Evolutionary conservation across 768 basidiomycete species (phyloP).

Genomic region (Boletales sp.): DNA sequence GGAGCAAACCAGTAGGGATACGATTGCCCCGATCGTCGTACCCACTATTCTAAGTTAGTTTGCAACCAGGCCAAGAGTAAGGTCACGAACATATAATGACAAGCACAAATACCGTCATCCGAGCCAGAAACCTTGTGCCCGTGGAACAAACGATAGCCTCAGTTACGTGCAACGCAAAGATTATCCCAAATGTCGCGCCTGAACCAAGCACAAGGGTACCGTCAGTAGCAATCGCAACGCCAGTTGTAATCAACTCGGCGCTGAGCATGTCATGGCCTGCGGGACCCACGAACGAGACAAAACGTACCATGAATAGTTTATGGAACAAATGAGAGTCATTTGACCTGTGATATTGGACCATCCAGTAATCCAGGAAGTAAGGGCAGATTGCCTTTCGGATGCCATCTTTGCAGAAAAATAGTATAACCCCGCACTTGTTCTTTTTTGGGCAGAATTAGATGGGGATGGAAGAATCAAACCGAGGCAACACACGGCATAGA

Average conservation of each 20-base stretch:
- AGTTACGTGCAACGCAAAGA: conserved; percentile 13
- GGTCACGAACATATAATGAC: conserved; percentile 14
- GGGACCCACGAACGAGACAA: background rate
- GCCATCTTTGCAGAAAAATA: conserved; percentile 29
- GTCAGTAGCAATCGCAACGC: conserved; percentile 22
- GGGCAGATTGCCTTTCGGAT: conserved; percentile 20
- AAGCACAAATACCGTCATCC: conserved; percentile 16
- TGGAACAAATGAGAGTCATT: conserved; percentile 24
- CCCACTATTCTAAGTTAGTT: conserved; percentile 8
- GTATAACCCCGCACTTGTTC: conserved; percentile 26
- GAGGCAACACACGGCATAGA: conserved; percentile 17
- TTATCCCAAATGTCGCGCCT: conserved; percentile 21
- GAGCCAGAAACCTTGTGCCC: conserved; percentile 20
- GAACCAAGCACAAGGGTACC: conserved; percentile 15
- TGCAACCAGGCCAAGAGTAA: background rate
- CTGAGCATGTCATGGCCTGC: conserved; percentile 3
- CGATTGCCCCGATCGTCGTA: conserved; percentile 14
- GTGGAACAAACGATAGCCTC: conserved; percentile 22
- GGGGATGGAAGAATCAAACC: background rate
- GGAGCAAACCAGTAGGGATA: conserved; percentile 19
- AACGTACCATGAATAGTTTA: conserved; percentile 19
- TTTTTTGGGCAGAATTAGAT: background rate
- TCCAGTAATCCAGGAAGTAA: conserved; percentile 27
- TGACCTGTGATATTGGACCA: conserved; percentile 29
- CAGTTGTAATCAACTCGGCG: conserved; percentile 16